phyloP scores from a whole-genome alignment of 2,329 filamentous ascomycete genomes.

The Calonectria pseudoturangicola region DNA sequence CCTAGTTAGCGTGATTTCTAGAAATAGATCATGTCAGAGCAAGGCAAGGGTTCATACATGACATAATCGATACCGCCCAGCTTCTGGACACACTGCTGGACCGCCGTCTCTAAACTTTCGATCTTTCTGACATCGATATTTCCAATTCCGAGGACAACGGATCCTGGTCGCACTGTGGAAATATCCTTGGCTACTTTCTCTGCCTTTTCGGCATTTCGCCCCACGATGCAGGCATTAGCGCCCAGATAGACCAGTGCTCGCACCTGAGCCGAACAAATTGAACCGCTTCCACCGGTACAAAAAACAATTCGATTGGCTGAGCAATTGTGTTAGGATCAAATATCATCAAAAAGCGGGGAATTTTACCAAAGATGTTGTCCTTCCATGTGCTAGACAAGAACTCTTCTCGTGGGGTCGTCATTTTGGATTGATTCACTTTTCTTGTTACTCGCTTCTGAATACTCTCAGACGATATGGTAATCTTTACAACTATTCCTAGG shows the following conservation, averaged over 20 bases:
- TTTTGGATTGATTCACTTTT: background rate
- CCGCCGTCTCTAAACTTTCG: conserved; percentile 19
- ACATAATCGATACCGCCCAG: conserved; percentile 35
- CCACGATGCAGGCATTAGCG: conserved; percentile 36
- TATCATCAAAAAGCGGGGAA: background rate
- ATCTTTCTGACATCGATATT: conserved; percentile 27
- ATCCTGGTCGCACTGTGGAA: background rate
- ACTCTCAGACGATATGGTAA: too few species aligned
- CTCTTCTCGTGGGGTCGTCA: background rate
- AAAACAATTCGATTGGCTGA: conserved; percentile 24
- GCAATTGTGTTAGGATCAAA: background rate
- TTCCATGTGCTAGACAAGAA: conserved; percentile 9
- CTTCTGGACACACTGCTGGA: conserved; percentile 11
- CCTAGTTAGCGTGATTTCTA: background rate
- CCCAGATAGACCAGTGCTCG: conserved; percentile 27
- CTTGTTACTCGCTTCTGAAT: background rate
- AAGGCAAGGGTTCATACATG: conserved; percentile 11
- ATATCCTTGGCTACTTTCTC: conserved; percentile 27
- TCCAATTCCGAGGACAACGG: conserved; percentile 28
- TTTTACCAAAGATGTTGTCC: conserved; percentile 7
- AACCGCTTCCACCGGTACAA: conserved; percentile 33
- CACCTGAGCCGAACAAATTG: conserved; percentile 35
- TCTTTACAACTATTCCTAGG: background rate
- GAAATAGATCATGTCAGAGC: too few species aligned
- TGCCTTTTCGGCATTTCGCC: conserved; percentile 29